Evolutionary conservation across 1,139 yeast genomes (phyloP), one percentile per base, ranked within the genome.

Genomic region (Debaryomyces fabryi): DNA sequence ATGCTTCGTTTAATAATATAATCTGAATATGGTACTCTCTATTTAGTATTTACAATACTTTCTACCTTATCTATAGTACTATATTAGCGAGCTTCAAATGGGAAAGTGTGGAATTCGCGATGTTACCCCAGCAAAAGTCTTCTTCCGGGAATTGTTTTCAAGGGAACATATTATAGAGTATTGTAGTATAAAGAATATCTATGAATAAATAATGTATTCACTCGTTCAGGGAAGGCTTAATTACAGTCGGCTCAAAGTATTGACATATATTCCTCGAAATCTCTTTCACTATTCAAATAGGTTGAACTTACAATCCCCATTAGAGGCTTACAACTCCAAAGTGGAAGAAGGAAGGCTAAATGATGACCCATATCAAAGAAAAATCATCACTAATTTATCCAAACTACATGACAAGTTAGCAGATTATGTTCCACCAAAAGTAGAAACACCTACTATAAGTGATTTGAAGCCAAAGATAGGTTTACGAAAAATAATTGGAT

Each of bases 331-430:
- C 61, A 81, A 86, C 53, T 54, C 69, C 46, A 68, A 81, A 43
- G 88, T 87, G 7, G 63, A 71, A 15, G 52, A 68, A 15, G 83
- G 85, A 1, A 72, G 68, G 49, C 72, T 88, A 44, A 70, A 79
- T 48, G 85, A 82, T 54, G 96, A 88, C 61, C 81, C 80, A 27
- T 82, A 83, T 63, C 96, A 88, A 64, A 67, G 86, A 39, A 79
- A 81, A 35, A 85, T 86, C 49, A 77, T 88, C 39, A 61, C 78
- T 29, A 79, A 74, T 20, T 64, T 88, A 49, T 78, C 85, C 7
- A 64, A 66, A 3, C 65, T 88, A 13, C 87, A 86, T 59, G 63
- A 67, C 9, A 66, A 71, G 12, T 65, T 88, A 44, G 57, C 54
- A 1, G 47, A 55, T 0, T 88, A 88, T 58, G 52, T 57, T 1